Conservation (phyloP, 257 asterid species). For the Capsicum pubescens region DNA sequence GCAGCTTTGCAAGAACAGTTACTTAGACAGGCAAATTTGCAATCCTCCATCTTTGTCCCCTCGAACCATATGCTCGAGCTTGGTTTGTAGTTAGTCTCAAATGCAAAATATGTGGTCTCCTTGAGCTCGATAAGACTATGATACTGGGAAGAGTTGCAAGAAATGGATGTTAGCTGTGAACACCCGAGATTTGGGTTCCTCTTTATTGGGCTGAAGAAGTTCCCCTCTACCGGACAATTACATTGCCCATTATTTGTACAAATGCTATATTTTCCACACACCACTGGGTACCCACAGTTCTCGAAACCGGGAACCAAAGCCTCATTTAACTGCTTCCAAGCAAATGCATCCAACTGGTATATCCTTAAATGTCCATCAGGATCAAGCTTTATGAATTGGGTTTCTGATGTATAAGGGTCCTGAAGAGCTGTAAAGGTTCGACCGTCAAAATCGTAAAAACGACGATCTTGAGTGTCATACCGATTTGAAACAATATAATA, state of each 20-base stretch:
- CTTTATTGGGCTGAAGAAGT: constrained; percentile 18
- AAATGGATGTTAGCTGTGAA: constrained; percentile 7
- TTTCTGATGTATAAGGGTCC: neutral
- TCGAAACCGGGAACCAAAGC: neutral
- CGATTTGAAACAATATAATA: neutral
- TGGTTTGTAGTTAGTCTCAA: no score
- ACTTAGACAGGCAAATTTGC: constrained; percentile 23
- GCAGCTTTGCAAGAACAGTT: constrained; percentile 24
- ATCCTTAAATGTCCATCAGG: constrained; percentile 27
- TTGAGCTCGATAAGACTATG: constrained; percentile 17
- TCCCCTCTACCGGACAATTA: constrained; percentile 16
- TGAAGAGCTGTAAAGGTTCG: neutral
- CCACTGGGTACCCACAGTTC: constrained; percentile 24
- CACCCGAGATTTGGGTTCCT: neutral
- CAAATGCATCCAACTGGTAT: neutral
- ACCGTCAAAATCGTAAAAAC: neutral
- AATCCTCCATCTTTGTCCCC: neutral
- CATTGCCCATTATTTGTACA: neutral
- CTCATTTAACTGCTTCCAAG: neutral
- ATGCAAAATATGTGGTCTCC: neutral
- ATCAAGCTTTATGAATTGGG: neutral
- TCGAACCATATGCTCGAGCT: neutral
- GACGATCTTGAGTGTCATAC: neutral
- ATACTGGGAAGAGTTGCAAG: neutral
- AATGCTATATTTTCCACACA: constrained; percentile 27